phyloP scores from a whole-genome alignment of 2,329 filamentous ascomycete genomes.

The Diaporthe longicolla region DNA sequence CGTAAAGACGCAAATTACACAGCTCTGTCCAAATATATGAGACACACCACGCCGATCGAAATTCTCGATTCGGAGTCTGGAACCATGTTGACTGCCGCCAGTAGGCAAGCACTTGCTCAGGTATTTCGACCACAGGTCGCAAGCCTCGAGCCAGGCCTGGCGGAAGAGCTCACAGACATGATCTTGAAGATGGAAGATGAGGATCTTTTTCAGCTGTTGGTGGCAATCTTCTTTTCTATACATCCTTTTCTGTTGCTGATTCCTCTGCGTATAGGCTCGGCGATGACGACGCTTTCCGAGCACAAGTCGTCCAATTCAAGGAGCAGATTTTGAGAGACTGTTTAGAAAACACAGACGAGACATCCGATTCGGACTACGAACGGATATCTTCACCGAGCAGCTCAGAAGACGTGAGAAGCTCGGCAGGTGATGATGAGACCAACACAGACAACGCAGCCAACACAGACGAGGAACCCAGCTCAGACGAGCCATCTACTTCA shows the following conservation, averaged over 20 bases:
- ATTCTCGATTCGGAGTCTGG: neutral
- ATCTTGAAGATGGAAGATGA: neutral
- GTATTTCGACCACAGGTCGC: neutral
- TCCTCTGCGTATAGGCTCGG: neutral
- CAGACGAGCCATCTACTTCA: too few relatives aligned
- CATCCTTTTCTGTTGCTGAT: neutral
- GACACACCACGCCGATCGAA: neutral
- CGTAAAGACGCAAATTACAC: neutral
- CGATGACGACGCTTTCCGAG: neutral
- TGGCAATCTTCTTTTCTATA: too few relatives aligned
- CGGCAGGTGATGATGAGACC: too few relatives aligned
- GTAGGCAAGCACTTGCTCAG: neutral
- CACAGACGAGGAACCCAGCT: too few relatives aligned
- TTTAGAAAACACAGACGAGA: neutral
- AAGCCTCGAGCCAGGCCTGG: neutral
- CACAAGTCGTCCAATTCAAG: neutral
- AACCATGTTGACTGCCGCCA: neutral
- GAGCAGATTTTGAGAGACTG: neutral
- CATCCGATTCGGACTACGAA: neutral
- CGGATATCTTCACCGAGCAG: neutral
- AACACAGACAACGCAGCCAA: too few relatives aligned
- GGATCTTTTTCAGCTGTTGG: neutral
- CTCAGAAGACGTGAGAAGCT: neutral
- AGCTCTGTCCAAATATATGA: neutral
- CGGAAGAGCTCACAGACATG: neutral